These are phyloP conservation scores for Neurospora pannonica DNA, from an alignment of 495 filamentous ascomycete species.

Conservation along the genomic window DNA sequence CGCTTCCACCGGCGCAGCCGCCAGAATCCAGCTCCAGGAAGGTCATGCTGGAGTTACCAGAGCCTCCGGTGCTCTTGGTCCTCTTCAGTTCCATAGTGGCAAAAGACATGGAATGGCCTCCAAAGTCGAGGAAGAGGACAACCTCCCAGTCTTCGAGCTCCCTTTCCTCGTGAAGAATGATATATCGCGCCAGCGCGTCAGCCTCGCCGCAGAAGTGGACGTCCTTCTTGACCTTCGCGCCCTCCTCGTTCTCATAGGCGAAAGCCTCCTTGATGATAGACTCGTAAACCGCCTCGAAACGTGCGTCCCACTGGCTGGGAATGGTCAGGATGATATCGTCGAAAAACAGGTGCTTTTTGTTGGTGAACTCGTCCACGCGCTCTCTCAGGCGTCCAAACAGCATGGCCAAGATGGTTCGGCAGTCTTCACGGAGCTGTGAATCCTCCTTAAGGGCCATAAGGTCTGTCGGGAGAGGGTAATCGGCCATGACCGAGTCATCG, in stretches of 20 bases:
- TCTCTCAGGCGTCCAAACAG: background rate
- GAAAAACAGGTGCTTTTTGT: background rate
- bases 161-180: background rate
- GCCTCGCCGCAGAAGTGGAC: background rate
- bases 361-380: background rate
- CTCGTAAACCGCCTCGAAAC: background rate
- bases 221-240: background rate
- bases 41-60: background rate
- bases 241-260: background rate
- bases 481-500: background rate
- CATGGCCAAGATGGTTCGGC: background rate
- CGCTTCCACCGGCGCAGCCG: conserved; percentile 1
- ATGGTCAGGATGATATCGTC: background rate
- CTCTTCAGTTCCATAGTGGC: background rate
- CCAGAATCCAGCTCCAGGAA: conserved; percentile 1
- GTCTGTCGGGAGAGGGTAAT: conserved; percentile 1
- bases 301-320: conserved; percentile 1
- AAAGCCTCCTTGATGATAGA: conserved; percentile 1
- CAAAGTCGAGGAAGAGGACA: conserved; percentile 6
- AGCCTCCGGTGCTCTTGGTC: background rate
- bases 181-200: conserved; percentile 2
- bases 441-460: background rate
- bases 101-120: conserved; percentile 4
- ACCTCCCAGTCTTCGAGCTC: conserved; percentile 2
- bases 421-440: background rate